Base-by-base conservation (phyloP, 805 yeast genomes). In the Candida bentonensis region DNA sequence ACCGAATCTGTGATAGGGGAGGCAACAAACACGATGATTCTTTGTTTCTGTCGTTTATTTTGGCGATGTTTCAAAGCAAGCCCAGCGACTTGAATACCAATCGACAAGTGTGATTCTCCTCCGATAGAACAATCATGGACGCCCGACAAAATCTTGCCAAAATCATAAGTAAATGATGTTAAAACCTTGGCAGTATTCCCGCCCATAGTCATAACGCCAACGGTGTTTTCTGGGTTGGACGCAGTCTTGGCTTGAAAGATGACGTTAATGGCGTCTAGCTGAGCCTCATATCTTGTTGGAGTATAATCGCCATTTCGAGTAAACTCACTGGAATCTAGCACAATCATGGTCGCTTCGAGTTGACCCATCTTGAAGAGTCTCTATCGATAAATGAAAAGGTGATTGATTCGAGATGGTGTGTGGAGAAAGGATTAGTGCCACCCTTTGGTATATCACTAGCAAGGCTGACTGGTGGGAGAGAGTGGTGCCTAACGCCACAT, bases 21-120 rank as follows among this genome's bases (percentile, higher is more conserved):
- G 15, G 95, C 96, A 39, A 87, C 86, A 63, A 92, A 92, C 30
- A 77, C 84, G 47, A 92, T 74, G 48, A 92, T 83, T 52, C 98
- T 75, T 65, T 87, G 96, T 52, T 76, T 82, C 61, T 87, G 97
- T 3, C 81, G 80, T 63, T 83, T 87, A 66, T 92, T 89, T 62
- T 87, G 96, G 57, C 98, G 85, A 66, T 89, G 96, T 60, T 88
- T 92, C 58, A 89, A 76, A 17, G 96, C 96, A 57, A 92, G 65
- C 60, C 82, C 81, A 13, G 97, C 97, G 49, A 92, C 94, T 65
- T 88, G 95, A 53, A 92, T 77, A 9, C 94, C 94, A 30, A 87
- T 81, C 23, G 80, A 68, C 46, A 92, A 70, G 57, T 86, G 83
- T 7, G 70, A 60, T 33, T 69, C 62, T 1, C 95, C 96, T 15